Percentiles rank a stretch among this genome's conserved stretches.
Conservation (phyloP, 2,329 filamentous ascomycete species). For the Shiraia sp. region DNA sequence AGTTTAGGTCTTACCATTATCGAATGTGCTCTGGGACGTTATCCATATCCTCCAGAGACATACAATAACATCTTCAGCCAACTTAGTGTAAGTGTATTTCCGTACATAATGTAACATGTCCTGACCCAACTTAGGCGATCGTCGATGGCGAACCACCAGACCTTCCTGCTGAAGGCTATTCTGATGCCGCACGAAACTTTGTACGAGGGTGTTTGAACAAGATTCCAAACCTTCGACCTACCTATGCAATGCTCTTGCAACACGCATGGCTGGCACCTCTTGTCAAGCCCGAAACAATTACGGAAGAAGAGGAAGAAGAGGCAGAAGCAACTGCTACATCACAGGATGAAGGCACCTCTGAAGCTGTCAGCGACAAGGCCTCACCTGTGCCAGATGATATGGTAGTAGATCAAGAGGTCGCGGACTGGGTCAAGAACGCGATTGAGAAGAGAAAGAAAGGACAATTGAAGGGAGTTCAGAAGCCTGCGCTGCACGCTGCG, state of each 20-base stretch:
- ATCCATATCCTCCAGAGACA: slow-evolving; percentile 95
- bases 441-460: slow-evolving; percentile 69
- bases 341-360: slow-evolving; percentile 52
- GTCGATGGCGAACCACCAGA: slow-evolving; percentile 95
- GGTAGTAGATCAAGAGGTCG: slow-evolving; percentile 78
- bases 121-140: slow-evolving; percentile 70
- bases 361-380: slow-evolving; percentile 36
- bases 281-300: slow-evolving; percentile 74
- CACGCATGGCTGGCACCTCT: slow-evolving; percentile 85
- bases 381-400: slow-evolving; percentile 29
- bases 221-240: slow-evolving; percentile 87
- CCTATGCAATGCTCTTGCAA: slow-evolving; percentile 84
- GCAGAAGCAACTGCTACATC: slow-evolving; percentile 47
- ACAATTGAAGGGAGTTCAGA: slow-evolving; percentile 54
- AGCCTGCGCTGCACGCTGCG: slow-evolving; percentile 85
- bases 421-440: slow-evolving; percentile 77
- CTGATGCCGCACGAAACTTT: slow-evolving; percentile 80
- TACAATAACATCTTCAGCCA: slow-evolving; percentile 99
- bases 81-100: slow-evolving; percentile 73
- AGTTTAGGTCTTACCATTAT: slow-evolving; percentile 92
- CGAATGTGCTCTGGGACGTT: slow-evolving; percentile 90
- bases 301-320: slow-evolving; percentile 69
- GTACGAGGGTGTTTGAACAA: slow-evolving; percentile 91
- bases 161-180: slow-evolving; percentile 78
- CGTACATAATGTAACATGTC: too few species aligned